Percentiles rank a stretch among this genome's conserved stretches.
These are phyloP conservation scores for Camellia japonica DNA, from an alignment of 148 eudicot species.

Conservation along the genomic window DNA sequence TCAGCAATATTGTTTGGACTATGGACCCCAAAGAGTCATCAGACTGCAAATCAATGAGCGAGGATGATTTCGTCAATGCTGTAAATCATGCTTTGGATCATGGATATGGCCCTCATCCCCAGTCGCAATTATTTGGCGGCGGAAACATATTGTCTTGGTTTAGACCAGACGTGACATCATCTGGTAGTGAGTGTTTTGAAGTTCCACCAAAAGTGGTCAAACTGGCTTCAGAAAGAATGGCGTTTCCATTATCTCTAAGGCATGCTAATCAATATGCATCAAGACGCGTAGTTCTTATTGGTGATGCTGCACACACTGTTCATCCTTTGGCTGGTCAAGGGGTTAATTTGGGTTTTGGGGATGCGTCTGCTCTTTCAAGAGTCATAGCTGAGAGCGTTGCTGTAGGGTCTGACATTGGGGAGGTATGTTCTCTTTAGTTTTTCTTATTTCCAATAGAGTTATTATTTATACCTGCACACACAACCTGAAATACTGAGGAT, in stretches of 20 bases:
- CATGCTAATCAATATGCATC: conserved; percentile 71
- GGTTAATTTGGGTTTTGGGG: conserved; percentile 94
- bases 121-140: conserved; percentile 42
- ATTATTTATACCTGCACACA: background rate
- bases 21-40: conserved; percentile 80
- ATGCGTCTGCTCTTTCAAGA: conserved; percentile 73
- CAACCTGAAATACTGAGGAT: background rate
- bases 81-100: conserved; percentile 74
- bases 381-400: conserved; percentile 83
- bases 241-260: conserved; percentile 76
- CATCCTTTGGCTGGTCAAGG: conserved; percentile 99
- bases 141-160: conserved; percentile 53
- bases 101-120: conserved; percentile 90
- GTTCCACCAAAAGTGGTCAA: conserved; percentile 79
- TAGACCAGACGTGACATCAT: conserved; percentile 36
- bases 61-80: conserved; percentile 65
- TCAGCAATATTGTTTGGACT: conserved; percentile 97
- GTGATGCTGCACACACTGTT: conserved; percentile 98
- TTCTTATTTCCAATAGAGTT: background rate
- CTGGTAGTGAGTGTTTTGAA: conserved; percentile 73
- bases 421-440: conserved; percentile 45
- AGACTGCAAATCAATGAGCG: conserved; percentile 56
- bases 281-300: conserved; percentile 74
- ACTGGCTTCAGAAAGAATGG: conserved; percentile 80
- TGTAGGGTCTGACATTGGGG: conserved; percentile 89